These are phyloP conservation scores for Didymella glomerata DNA, from an alignment of 2,329 filamentous ascomycete species.

Conservation along the genomic window DNA sequence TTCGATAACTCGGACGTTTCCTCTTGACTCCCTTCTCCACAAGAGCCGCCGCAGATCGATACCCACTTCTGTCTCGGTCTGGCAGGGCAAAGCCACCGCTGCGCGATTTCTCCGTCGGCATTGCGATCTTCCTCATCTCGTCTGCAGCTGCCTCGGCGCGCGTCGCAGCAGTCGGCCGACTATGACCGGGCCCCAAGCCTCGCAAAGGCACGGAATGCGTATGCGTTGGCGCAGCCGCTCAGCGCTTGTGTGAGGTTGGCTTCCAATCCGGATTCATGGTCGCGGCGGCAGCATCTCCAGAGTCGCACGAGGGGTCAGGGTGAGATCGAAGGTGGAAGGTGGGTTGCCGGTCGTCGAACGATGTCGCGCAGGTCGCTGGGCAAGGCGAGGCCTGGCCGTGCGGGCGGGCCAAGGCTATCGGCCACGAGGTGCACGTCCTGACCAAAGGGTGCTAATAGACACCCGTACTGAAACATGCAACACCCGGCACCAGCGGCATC, in stretches of 20 bases:
- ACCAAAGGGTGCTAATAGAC: no score
- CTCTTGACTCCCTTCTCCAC: constrained; percentile 30
- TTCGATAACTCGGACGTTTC: constrained; percentile 44
- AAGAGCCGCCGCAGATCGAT: constrained; percentile 24
- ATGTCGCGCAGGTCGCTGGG: constrained; percentile 14
- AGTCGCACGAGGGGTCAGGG: constrained; percentile 16
- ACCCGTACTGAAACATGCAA: no score
- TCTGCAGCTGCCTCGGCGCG: constrained; percentile 7
- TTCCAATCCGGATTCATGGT: constrained; percentile 17
- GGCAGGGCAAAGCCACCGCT: constrained; percentile 30
- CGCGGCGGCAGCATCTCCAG: constrained; percentile 17
- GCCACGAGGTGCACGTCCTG: constrained; percentile 19
- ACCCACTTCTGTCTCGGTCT: constrained; percentile 30
- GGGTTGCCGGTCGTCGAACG: constrained; percentile 19
- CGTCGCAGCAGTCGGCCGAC: constrained; percentile 21
- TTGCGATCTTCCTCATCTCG: constrained; percentile 22
- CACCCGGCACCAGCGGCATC: background rate
- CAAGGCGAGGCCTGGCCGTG: constrained; percentile 20
- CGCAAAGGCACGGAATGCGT: background rate
- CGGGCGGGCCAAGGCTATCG: constrained; percentile 7
- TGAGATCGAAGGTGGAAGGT: constrained; percentile 21
- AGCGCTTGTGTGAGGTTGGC: constrained; percentile 18
- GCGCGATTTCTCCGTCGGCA: constrained; percentile 39
- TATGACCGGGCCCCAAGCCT: constrained; percentile 17
- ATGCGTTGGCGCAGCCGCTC: constrained; percentile 20